A percentile compares a stretch with the other conserved stretches of the same genome.
Conservation (phyloP, 345 rosid species). For the Lepidium aucheri region DNA sequence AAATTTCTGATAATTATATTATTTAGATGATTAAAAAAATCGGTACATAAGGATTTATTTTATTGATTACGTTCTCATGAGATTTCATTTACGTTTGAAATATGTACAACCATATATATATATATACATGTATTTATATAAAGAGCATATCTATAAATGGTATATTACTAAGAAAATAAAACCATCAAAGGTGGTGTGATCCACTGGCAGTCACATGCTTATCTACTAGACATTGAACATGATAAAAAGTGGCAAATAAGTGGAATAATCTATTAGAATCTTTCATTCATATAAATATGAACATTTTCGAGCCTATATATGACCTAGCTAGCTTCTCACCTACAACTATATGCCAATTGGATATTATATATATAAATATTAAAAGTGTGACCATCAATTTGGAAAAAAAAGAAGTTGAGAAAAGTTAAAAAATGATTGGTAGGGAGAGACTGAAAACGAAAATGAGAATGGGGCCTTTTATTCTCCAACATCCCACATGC, state of each 20-base stretch:
- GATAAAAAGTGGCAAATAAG: slow-evolving; percentile 20
- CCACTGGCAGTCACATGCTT: slow-evolving; percentile 23
- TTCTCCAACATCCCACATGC: slow-evolving; percentile 28
- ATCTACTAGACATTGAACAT: no score
- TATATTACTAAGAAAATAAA: neutral
- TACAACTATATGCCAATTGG: neutral
- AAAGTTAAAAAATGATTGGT: slow-evolving; percentile 28
- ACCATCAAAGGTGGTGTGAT: slow-evolving; percentile 13
- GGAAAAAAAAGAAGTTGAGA: neutral
- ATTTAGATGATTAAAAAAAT: no score
- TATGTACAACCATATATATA: neutral
- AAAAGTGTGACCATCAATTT: slow-evolving; percentile 5
- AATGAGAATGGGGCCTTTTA: slow-evolving; percentile 9
- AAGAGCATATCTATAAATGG: neutral
- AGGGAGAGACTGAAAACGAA: slow-evolving; percentile 15
- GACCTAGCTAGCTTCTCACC: slow-evolving; percentile 7
- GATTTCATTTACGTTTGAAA: neutral
- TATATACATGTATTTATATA: neutral
- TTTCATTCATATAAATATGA: neutral
- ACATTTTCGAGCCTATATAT: slow-evolving; percentile 10
- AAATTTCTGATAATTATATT: no score
- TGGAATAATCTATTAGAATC: slow-evolving; percentile 22
- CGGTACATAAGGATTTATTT: no score
- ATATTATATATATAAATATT: neutral
- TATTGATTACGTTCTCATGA: no score